phyloP scores from a whole-genome alignment of 1,139 yeast genomes.

The Diutina catenulata region DNA sequence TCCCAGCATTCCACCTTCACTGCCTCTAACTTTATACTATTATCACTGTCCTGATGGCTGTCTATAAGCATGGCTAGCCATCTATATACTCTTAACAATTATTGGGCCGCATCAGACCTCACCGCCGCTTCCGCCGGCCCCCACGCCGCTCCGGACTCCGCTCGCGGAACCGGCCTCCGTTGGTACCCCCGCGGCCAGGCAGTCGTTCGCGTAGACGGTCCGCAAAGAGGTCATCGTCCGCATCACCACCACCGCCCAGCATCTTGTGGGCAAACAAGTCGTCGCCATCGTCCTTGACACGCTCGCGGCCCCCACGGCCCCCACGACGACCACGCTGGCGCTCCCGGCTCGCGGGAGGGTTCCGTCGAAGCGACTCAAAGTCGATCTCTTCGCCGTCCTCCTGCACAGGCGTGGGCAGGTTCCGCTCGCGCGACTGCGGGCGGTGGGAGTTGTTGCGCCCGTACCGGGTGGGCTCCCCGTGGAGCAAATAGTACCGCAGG shows the following conservation, averaged over 20 bases:
- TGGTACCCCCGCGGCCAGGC: background rate
- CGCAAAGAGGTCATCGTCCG: background rate
- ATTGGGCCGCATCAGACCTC: too few relatives aligned
- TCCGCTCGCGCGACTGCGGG: background rate
- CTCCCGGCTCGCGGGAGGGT: too few relatives aligned
- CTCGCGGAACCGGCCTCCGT: too few relatives aligned
- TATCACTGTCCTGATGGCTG: too few relatives aligned
- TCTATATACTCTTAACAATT: too few relatives aligned
- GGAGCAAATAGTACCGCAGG: conserved; percentile 56
- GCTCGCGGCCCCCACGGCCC: background rate
- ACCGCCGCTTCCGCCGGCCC: too few relatives aligned
- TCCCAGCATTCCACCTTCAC: too few relatives aligned
- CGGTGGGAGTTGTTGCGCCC: background rate
- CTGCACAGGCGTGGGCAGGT: background rate
- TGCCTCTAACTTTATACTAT: too few relatives aligned
- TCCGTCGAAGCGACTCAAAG: too few relatives aligned
- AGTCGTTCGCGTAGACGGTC: background rate
- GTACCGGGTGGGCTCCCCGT: conserved; percentile 51
- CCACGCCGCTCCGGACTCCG: too few relatives aligned
- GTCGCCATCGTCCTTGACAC: background rate
- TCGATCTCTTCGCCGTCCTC: background rate
- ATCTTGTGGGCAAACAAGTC: background rate
- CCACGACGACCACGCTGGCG: background rate
- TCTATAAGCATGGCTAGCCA: too few relatives aligned
- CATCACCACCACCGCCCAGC: background rate